Percentiles rank a stretch among this genome's conserved stretches.
These are phyloP conservation scores for Epichloe bromicola DNA, from an alignment of 2,329 filamentous ascomycete genomes.

Conservation along the genomic window DNA sequence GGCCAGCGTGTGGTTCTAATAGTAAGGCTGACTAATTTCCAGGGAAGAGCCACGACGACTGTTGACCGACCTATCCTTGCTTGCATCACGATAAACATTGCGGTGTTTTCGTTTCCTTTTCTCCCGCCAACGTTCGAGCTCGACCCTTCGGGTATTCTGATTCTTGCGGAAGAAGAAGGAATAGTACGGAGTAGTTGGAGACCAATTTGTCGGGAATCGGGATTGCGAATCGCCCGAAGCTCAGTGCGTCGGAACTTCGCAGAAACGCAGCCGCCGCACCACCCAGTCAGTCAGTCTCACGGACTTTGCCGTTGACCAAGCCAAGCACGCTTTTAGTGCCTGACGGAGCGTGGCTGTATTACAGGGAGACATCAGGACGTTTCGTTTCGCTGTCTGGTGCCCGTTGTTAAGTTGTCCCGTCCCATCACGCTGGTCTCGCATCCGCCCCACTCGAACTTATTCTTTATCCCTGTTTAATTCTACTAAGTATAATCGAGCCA, in stretches of 20 bases:
- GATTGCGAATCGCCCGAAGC: neutral
- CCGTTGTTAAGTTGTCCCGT: no score
- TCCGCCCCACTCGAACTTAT: no score
- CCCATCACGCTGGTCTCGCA: no score
- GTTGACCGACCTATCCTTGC: neutral
- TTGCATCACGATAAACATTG: neutral
- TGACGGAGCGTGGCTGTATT: slow-evolving; percentile 2
- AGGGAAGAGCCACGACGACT: slow-evolving; percentile 6
- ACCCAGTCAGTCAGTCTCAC: neutral
- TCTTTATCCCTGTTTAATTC: no score
- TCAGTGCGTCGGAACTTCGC: neutral
- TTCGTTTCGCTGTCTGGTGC: no score
- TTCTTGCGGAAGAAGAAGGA: neutral
- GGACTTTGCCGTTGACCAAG: no score
- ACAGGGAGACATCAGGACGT: no score
- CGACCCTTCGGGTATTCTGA: no score
- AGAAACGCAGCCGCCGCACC: neutral
- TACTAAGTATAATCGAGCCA: no score
- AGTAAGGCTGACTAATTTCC: slow-evolving; percentile 11
- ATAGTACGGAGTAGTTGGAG: neutral
- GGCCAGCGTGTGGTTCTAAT: neutral
- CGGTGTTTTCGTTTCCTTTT: no score
- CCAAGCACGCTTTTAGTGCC: neutral
- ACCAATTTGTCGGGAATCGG: neutral
- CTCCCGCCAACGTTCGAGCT: no score